Percentiles rank a stretch among this genome's conserved stretches.
These are phyloP conservation scores for Vigna trinervia DNA, from an alignment of 306 rosid genomes.

Conservation along the genomic window DNA sequence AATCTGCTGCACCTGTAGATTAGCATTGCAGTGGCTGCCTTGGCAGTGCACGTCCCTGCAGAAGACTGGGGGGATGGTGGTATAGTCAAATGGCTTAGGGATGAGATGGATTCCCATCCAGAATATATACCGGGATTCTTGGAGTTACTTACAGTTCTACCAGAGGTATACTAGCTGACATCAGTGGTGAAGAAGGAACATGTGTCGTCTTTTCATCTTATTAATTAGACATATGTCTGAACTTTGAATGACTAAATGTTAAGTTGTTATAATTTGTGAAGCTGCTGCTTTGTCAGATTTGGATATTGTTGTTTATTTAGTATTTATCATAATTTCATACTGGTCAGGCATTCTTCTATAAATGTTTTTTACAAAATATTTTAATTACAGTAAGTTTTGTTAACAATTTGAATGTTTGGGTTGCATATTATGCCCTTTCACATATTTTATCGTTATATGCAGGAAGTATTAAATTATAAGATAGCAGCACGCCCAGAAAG, in stretches of 20 bases:
- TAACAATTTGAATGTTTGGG: slow-evolving; percentile 34
- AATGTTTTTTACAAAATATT: slow-evolving; percentile 26
- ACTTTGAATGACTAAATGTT: slow-evolving; percentile 23
- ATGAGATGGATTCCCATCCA: slow-evolving; percentile 95
- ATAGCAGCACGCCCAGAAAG: slow-evolving; percentile 99
- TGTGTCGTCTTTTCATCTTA: slow-evolving; percentile 24
- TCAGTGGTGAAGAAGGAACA: slow-evolving; percentile 23
- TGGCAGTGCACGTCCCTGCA: slow-evolving; percentile 98
- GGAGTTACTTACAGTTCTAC: slow-evolving; percentile 97
- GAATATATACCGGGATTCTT: slow-evolving; percentile 96
- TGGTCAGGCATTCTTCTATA: slow-evolving; percentile 7
- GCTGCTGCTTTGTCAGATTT: slow-evolving; percentile 17
- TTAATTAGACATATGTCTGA: slow-evolving; percentile 31
- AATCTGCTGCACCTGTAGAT: slow-evolving; percentile 65
- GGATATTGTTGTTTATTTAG: slow-evolving; percentile 29
- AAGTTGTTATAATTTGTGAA: slow-evolving; percentile 32
- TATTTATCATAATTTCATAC: not conserved
- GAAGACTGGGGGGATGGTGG: slow-evolving; percentile 99
- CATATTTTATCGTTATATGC: slow-evolving; percentile 47
- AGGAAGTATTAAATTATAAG: slow-evolving; percentile 95
- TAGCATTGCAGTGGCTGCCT: slow-evolving; percentile 99
- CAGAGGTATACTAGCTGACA: slow-evolving; percentile 70
- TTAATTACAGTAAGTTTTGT: slow-evolving; percentile 36
- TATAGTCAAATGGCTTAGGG: slow-evolving; percentile 93
- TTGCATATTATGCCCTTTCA: slow-evolving; percentile 34